Base-by-base conservation (phyloP, 345 rosid genomes). In the Litchi chinensis region DNA sequence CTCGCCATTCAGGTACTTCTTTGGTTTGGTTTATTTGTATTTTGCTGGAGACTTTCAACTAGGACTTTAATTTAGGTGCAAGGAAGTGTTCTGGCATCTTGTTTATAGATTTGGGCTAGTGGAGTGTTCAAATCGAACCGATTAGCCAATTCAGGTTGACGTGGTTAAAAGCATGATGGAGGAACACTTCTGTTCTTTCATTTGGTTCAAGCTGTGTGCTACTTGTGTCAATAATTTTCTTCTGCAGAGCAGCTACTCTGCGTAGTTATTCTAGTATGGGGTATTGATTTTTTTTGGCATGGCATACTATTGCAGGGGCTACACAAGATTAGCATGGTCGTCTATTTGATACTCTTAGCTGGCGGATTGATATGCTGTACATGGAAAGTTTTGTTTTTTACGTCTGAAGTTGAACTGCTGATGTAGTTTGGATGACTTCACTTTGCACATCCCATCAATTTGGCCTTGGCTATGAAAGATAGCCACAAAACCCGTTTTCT, bases 351-450 rank as follows among this genome's bases (percentile, higher is more conserved):
- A 85, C 78, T 86, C 84, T 89, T 90, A 86, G 89, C 93, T 87
- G 95, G 91, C 81, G 87, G 94, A 74, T 90, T 86, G 90, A 90
- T 87, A 82, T 89, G 94, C 93, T 85, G 89, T 89, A 87, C 90
- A 81, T 89, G 90, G 90, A 89, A 86, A 87, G 83, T 90, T 85
- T 90, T 87, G 74, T 79, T 89, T 60, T 80, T 79, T 72, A 75
- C 89, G 62, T 82, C 81, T 83, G 85, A 90, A 85, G 88, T 88
- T 87, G 87, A 76, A 76, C 78, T 80, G 83, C 82, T 32, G 84
- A 82, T 81, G 70, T 85, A 75, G 82, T 79, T 39, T 82, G 82
- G 82, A 81, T 86, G 82, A 75, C 81, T 70, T 88, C 81, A 79
- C 75, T 60, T 26, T 87, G 75, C 83, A 81, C 70, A 56, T 70